These are phyloP conservation scores for Anastatica hierochuntica DNA, from an alignment of 345 rosid species.

Conservation along the genomic window DNA sequence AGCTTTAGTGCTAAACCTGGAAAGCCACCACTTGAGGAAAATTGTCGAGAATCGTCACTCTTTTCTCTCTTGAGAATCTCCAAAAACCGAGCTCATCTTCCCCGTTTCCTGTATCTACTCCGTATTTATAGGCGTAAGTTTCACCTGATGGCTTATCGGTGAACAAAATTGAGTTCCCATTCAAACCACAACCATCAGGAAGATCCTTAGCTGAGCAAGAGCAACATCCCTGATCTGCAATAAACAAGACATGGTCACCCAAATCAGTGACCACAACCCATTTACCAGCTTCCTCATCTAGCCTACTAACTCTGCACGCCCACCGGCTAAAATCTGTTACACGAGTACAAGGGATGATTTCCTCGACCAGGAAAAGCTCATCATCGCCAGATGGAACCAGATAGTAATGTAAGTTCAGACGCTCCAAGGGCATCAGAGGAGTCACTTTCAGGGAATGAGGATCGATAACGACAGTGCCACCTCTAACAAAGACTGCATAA, in stretches of 20 bases:
- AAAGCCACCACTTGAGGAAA: background rate
- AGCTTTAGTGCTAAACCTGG: too few relatives aligned
- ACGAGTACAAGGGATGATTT: background rate
- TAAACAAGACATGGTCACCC: conserved; percentile 1
- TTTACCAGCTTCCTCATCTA: background rate
- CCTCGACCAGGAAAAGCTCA: conserved; percentile 1
- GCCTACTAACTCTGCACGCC: background rate
- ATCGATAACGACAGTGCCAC: background rate
- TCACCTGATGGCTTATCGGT: background rate
- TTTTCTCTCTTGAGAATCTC: background rate
- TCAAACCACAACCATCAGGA: conserved; percentile 8
- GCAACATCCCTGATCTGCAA: background rate
- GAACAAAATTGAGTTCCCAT: conserved; percentile 5
- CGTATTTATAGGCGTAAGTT: background rate
- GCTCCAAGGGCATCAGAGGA: background rate
- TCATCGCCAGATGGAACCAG: conserved; percentile 1
- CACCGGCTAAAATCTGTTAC: background rate
- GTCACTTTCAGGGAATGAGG: background rate
- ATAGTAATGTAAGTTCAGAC: background rate
- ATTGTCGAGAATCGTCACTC: background rate
- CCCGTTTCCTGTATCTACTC: background rate
- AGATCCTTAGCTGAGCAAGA: background rate
- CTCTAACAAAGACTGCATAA: background rate
- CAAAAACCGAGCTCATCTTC: background rate
- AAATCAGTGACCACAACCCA: background rate